Evolutionary conservation across 2,329 filamentous ascomycete species (phyloP), one percentile per base, ranked within the genome.

Genomic region (Pseudopithomyces maydicus): DNA sequence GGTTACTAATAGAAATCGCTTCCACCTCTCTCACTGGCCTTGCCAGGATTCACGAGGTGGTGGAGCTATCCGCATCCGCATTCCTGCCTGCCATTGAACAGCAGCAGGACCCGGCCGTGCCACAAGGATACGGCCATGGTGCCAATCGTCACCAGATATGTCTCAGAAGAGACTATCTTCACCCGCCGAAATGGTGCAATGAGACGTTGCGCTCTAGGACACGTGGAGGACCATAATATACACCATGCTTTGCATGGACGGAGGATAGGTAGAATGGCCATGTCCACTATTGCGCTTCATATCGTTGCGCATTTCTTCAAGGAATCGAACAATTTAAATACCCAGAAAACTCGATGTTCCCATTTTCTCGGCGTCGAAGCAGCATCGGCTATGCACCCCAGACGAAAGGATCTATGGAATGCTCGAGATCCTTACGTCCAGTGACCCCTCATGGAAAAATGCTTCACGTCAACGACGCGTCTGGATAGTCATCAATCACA

Each of bases 371-470:
- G 39, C 39, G 35, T 36, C 49, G 17, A 22, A 49, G 33, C 33
- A n/a, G 23, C 22, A 15, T n/a, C 26, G n/a, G 11, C 39, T 38
- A 5, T 14, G 20, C 6, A 32, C 19, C 23, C 32, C 15, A 6
- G 43, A n/a, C n/a, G n/a, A 19, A 22, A 23, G 26, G 26, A 29
- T 29, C 29, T 1, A 45, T 45, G 60, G 60, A 63, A 63, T 63
- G 60, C 39, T 22, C 29, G n/a, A 26, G 3, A 20, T 63, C 55
- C 55, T 63, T 56, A 52, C 57, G 33, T 59, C 47, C 32, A 51
- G 10, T 15, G 43, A 50, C 53, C 53, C 58, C 60, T 57, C 50
- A 58, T 23, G 44, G 39, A 60, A 55, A 55, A 50, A 58, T 63
- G 50, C 42, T 58, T 52, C 38, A 15, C 36, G 23, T 52, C n/a